Base-by-base conservation (phyloP, 495 filamentous ascomycete species). In the Trichoderma gamsii region DNA sequence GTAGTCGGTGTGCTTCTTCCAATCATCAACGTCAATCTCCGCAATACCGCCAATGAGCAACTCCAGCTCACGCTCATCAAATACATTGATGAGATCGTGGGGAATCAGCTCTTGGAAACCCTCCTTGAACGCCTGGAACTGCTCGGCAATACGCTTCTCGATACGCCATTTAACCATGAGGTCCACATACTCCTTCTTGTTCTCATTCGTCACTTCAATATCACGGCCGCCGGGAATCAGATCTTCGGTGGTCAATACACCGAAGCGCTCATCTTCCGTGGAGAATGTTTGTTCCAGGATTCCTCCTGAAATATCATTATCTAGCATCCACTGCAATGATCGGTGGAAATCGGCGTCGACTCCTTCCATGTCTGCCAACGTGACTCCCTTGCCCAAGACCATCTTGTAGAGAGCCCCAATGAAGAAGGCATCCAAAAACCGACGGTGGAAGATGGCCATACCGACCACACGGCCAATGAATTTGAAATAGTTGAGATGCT, bases 1-100 rank as follows among this genome's bases (percentile, higher is more conserved):
- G 80, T 99, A 99, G 76, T 99, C 95, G n/a, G 95, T 99, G 80
- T 99, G 95, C 81, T 99, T 99, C 89, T 99, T 99, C 95, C 95
- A 99, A 78, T 99, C 95, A 64, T 98, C 95, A 23, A 99, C 96
- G 74, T 99, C 95, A 72, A 99, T 99, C 77, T 99, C 95, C 59
- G 95, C 96, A 75, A 99, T 99, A 84, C 95, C 95, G 70, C 95
- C 95, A 76, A 99, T 98, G 71, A 99, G 82, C 72, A 99, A 80
- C 78, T 99, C 95, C 64, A 99, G 82, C 77, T 99, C 95, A 67
- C 95, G 90, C 82, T 98, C 95, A 74, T 99, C 95, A 74, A 99
- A 99, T 61, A 99, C 95, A 72, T 97, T 97, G 77, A 99, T 93
- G 38, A 99, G 85, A 73, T 99, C 95, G 44, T 93, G 85, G 0